A percentile compares a stretch with the other conserved stretches of the same genome.
phyloP scores from a whole-genome alignment of 2,329 filamentous ascomycete genomes.

The Sporothrix globosa region DNA sequence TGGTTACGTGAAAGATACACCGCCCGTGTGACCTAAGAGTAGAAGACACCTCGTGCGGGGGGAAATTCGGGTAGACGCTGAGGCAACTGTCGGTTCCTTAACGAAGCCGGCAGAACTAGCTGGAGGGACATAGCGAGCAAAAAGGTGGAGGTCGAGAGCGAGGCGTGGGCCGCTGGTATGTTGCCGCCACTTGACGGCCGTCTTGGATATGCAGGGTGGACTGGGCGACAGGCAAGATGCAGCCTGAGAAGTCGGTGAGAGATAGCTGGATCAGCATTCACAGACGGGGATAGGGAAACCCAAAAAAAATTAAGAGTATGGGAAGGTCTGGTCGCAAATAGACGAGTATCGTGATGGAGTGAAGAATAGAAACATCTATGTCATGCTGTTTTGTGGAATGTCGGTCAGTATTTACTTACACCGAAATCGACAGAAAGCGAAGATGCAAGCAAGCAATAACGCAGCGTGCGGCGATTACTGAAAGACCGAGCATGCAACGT shows the following conservation, averaged over 20 bases:
- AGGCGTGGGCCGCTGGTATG: not conserved
- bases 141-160: not conserved
- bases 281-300: not conserved
- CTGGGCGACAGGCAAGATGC: not conserved
- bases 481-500: not conserved
- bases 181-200: conserved; percentile 24
- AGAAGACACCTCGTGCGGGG: not conserved
- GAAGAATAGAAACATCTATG: no score
- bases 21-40: conserved; percentile 16
- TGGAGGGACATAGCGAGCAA: conserved; percentile 1
- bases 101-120: not conserved
- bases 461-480: no score
- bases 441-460: no score
- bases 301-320: not conserved
- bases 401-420: not conserved
- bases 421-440: not conserved
- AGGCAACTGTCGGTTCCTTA: not conserved
- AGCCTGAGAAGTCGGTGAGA: conserved; percentile 32
- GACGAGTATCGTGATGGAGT: not conserved
- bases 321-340: not conserved
- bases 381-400: no score
- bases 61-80: not conserved
- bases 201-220: conserved; percentile 20
- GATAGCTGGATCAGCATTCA: not conserved
- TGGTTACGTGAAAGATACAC: conserved; percentile 5